Conservation (phyloP, 495 filamentous ascomycete genomes). For the Daldinia concentrica region DNA sequence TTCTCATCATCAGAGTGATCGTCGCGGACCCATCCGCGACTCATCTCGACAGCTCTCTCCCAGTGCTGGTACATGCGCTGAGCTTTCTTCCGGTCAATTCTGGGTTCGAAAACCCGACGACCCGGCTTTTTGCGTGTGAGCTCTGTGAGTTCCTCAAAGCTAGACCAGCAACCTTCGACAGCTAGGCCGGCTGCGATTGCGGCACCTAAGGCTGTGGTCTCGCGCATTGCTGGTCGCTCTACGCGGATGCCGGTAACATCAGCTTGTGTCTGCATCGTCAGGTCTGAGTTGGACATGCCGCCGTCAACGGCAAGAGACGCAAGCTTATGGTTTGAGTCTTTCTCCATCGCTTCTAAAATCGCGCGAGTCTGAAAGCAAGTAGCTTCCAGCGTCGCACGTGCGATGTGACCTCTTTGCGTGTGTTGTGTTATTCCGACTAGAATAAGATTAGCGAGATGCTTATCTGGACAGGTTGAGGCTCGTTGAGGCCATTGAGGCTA, state of each 20-base stretch:
- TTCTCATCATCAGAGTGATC: constrained; percentile 23
- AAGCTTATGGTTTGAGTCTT: constrained; percentile 82
- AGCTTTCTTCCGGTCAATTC: constrained; percentile 68
- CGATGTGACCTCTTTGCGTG: constrained; percentile 89
- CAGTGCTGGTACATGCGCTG: constrained; percentile 78
- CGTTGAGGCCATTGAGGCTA: not conserved
- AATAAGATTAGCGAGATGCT: constrained; percentile 27
- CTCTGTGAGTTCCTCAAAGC: constrained; percentile 78
- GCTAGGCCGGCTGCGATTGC: constrained; percentile 94
- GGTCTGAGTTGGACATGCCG: constrained; percentile 91
- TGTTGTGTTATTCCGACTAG: constrained; percentile 89
- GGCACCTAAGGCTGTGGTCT: constrained; percentile 93
- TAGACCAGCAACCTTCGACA: constrained; percentile 76
- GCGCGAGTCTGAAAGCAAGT: constrained; percentile 96
- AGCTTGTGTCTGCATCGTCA: constrained; percentile 97
- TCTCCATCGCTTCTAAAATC: constrained; percentile 94
- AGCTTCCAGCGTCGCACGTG: constrained; percentile 92
- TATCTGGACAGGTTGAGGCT: not conserved
- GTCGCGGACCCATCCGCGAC: constrained; percentile 75
- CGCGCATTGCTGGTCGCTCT: constrained; percentile 88
- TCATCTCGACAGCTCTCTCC: constrained; percentile 90
- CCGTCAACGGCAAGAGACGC: constrained; percentile 87
- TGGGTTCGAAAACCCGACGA: constrained; percentile 76
- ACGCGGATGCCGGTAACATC: constrained; percentile 89
- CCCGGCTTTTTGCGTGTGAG: constrained; percentile 73